Base-by-base conservation (phyloP, 1,284 basidiomycete species). In the Ustilago lituana region DNA sequence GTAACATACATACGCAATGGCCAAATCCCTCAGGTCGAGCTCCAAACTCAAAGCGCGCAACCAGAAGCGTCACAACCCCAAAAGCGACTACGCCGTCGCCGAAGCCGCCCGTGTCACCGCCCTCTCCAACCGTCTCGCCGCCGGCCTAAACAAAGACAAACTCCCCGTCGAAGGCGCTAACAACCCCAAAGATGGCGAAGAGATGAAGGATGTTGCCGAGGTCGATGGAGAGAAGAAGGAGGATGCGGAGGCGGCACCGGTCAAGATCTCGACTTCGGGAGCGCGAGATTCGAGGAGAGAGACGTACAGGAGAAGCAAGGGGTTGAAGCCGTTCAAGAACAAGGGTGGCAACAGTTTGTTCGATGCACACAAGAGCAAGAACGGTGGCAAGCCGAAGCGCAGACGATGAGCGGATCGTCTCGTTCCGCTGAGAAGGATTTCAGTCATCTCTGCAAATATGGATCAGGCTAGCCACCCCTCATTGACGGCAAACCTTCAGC, bases 21-120 rank as follows among this genome's bases (percentile, higher is more conserved):
- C 92, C 57, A 98, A 97, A 86, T 94, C 92, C 37, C 87, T 90
- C 48, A 88, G 94, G 79, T 92, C 92, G 17, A 95, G 94, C 85
- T 86, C 88, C 65, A 96, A 96, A 84, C 89, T 93, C 49, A 85
- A 88, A 29, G 91, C 89, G 80, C 88, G 94, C 66, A 86, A 89
- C 14, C 90, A 91, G 79, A 97, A 96, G 84, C 89, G 95, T 62
- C 86, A 89, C 79, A 86, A 88, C 51, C 89, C 73, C 26, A 77
- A 77, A 50, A 76, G 90, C 45, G 88, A 91, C 69, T 97, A 93
- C 82, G 91, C 92, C 51, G 91, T 89, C 1, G 86, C 88, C 2
- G 90, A 93, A 70, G 92, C 94, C 12, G 91, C 91, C 23, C 89
- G 94, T 33, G 85, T 94, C 17, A 84, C 90, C 64, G 87, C 93